Percentiles rank a stretch among this genome's conserved stretches.
These are phyloP conservation scores for Stephania yunnanensis DNA, from an alignment of 164 flowering plant species.

Conservation along the genomic window DNA sequence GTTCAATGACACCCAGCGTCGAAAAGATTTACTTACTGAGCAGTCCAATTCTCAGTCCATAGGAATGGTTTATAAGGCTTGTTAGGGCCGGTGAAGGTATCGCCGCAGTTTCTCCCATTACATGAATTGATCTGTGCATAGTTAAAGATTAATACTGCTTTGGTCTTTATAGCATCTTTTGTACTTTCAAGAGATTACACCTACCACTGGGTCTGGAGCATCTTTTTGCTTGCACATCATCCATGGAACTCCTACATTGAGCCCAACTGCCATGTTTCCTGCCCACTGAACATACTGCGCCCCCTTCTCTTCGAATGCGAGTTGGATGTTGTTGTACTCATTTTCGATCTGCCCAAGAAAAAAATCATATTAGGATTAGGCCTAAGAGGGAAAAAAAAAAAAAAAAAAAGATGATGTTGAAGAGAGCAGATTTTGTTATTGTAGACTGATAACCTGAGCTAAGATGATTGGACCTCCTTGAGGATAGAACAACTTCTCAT, in stretches of 20 bases:
- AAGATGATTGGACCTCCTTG: constrained; percentile 66
- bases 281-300: constrained; percentile 76
- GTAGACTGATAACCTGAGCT: constrained; percentile 30
- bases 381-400: background rate
- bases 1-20: too few relatives aligned
- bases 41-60: constrained; percentile 98
- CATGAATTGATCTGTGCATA: constrained; percentile 74
- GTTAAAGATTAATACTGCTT: background rate
- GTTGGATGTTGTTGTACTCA: constrained; percentile 67
- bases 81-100: constrained; percentile 84
- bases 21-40: constrained; percentile 49
- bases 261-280: constrained; percentile 51
- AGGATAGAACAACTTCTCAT: constrained; percentile 39
- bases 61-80: constrained; percentile 63
- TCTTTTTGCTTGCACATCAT: constrained; percentile 94
- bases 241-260: constrained; percentile 80
- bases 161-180: background rate
- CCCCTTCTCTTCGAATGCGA: constrained; percentile 48
- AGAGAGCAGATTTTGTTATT: background rate
- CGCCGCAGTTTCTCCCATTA: constrained; percentile 96
- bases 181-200: background rate
- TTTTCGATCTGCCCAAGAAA: constrained; percentile 63
- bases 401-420: background rate
- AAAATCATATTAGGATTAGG: background rate
- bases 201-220: constrained; percentile 83